These are phyloP conservation scores for Musa beccarii DNA, from an alignment of 176 grass and related monocot species.

Conservation along the genomic window DNA sequence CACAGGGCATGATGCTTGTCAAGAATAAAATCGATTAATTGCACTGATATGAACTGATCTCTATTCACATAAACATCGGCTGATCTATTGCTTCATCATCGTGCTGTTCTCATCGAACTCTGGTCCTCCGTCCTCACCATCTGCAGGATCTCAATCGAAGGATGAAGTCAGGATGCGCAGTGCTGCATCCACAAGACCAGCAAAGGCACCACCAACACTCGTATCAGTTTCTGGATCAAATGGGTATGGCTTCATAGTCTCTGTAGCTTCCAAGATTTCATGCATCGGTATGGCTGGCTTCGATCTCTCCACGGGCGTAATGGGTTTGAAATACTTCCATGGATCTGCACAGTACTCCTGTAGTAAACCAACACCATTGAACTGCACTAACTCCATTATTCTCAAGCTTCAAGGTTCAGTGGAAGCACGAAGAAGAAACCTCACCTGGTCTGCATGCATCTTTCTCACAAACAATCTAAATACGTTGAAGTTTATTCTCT, in stretches of 20 bases:
- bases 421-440: neutral
- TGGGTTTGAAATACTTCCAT: conserved; percentile 28
- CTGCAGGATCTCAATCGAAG: neutral
- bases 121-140: neutral
- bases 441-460: conserved; percentile 92
- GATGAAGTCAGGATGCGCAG: conserved; percentile 2
- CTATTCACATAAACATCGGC: too few relatives aligned
- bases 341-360: conserved; percentile 55
- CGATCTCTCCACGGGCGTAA: conserved; percentile 43
- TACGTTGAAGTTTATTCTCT: conserved; percentile 50
- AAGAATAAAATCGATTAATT: too few relatives aligned
- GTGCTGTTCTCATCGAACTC: neutral
- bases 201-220: conserved; percentile 17
- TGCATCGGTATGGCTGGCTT: conserved; percentile 30
- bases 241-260: conserved; percentile 34
- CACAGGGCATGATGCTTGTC: too few relatives aligned
- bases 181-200: conserved; percentile 1
- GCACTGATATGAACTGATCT: too few relatives aligned
- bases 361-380: neutral
- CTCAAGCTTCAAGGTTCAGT: too few relatives aligned
- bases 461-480: conserved; percentile 69
- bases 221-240: conserved; percentile 63
- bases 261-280: conserved; percentile 35
- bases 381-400: neutral
- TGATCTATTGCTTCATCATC: too few relatives aligned